Evolutionary conservation across 2,329 filamentous ascomycete species (phyloP).

Genomic region (Aureobasidium sp.): DNA sequence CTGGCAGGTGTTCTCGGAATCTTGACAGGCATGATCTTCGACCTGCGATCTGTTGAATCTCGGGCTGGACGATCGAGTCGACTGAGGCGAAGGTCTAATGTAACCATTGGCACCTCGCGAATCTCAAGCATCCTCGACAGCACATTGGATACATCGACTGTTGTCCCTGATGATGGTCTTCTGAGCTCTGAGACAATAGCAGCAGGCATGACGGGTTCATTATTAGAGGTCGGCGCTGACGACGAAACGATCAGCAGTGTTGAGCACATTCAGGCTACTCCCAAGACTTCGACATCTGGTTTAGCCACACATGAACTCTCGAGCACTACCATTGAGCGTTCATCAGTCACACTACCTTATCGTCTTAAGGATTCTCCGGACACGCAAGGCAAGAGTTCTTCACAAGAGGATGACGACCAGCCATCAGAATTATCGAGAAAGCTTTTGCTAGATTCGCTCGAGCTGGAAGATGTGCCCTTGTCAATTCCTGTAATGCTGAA

Average conservation of each 20-base stretch:
- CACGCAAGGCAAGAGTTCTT: not conserved
- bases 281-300: not conserved
- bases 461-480: slow-evolving; percentile 67
- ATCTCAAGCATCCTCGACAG: too few species aligned
- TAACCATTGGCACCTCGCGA: not conserved
- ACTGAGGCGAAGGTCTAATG: slow-evolving; percentile 3
- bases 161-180: too few species aligned
- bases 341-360: not conserved
- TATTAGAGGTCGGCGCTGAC: not conserved
- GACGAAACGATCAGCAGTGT: not conserved
- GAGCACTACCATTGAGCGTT: not conserved
- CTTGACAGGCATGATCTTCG: slow-evolving; percentile 58
- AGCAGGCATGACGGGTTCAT: not conserved
- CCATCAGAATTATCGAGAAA: slow-evolving; percentile 25
- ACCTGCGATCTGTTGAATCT: slow-evolving; percentile 32
- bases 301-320: not conserved
- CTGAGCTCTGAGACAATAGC: not conserved
- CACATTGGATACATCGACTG: not conserved
- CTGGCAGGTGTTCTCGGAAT: slow-evolving; percentile 62
- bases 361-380: not conserved
- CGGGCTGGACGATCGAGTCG: not conserved
- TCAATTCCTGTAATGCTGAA: slow-evolving; percentile 62
- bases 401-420: not conserved
- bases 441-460: slow-evolving; percentile 59
- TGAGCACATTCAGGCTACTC: not conserved